Percentiles rank a stretch among this genome's conserved stretches.
phyloP scores from a whole-genome alignment of 176 grass and related monocot genomes.

The Saccharum officinarum region DNA sequence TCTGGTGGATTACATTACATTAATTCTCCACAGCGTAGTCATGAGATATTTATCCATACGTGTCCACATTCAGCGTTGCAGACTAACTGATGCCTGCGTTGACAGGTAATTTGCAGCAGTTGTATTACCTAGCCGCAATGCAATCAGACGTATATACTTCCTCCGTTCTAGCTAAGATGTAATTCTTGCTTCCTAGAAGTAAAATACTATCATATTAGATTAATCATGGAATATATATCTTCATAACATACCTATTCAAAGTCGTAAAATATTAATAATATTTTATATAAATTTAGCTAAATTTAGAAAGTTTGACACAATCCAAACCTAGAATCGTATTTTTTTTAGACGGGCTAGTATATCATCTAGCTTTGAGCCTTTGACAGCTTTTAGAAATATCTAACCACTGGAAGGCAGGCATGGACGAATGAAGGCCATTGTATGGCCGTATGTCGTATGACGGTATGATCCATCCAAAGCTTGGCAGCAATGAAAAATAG shows the following conservation, averaged over 20 bases:
- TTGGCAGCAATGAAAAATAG: neutral
- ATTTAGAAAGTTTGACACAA: neutral
- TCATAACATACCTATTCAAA: no score
- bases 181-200: no score
- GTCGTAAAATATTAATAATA: neutral
- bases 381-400: neutral
- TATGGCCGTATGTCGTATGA: neutral
- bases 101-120: neutral
- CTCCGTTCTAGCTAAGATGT: neutral
- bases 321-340: neutral
- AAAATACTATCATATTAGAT: neutral
- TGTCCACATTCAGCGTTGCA: neutral
- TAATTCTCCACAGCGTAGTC: neutral
- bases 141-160: neutral
- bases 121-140: slow-evolving; percentile 13
- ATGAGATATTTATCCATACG: neutral
- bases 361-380: neutral
- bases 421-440: neutral
- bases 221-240: no score
- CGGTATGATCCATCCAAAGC: neutral
- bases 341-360: neutral
- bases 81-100: neutral
- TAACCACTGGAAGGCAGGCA: neutral
- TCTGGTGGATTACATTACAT: neutral
- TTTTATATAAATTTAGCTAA: neutral